Evolutionary conservation across 129 eudicot genomes (phyloP).

Genomic region (Silybum marianum): DNA sequence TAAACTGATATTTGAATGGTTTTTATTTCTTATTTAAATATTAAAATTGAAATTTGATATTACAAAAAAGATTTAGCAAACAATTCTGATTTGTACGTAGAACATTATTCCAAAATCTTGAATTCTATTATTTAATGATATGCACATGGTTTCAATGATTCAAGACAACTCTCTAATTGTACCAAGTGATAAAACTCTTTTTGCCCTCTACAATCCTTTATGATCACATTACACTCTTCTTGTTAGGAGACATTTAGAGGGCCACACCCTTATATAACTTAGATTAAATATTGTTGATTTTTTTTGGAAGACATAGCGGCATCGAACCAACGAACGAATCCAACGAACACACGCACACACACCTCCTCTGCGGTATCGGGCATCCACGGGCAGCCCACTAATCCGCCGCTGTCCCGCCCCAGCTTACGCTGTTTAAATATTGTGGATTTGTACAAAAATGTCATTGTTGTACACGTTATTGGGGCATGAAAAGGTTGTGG

Average conservation of each 20-base stretch:
- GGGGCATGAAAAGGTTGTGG: not conserved
- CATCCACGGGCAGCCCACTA: too few species aligned
- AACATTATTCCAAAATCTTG: not conserved
- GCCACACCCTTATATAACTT: not conserved
- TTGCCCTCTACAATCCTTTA: not conserved
- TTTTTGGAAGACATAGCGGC: too few species aligned
- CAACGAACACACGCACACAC: too few species aligned
- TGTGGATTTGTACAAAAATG: not conserved
- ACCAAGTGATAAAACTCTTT: conserved; percentile 9
- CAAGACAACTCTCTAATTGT: not conserved
- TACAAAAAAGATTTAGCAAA: not conserved
- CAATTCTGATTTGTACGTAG: not conserved
- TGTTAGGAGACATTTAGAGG: conserved; percentile 7
- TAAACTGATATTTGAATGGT: not conserved
- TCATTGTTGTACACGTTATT: not conserved
- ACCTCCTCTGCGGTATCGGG: too few species aligned
- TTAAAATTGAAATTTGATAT: not conserved
- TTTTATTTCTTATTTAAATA: not conserved
- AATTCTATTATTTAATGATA: conserved; percentile 10
- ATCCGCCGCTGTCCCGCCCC: too few species aligned
- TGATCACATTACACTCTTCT: not conserved
- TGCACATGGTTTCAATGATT: conserved; percentile 27
- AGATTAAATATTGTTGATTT: not conserved
- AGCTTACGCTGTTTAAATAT: too few species aligned
- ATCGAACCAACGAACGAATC: too few species aligned